Evolutionary conservation across 1,284 basidiomycete genomes (phyloP), one percentile per base, ranked within the genome.

Genomic region (Schizopora paradoxa): DNA sequence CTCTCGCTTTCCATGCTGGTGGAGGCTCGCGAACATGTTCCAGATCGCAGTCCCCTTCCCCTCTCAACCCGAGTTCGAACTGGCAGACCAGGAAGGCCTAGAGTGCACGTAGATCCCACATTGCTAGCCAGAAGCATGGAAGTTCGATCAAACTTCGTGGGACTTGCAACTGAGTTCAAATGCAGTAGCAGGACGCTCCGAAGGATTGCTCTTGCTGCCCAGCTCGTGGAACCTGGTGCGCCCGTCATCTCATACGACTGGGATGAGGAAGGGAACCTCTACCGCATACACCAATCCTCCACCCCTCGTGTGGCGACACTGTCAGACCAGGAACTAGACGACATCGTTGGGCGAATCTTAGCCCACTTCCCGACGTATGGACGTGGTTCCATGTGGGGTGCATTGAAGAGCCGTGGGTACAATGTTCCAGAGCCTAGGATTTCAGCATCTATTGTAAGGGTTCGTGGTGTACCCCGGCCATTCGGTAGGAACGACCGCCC

Each of bases 401-500:
- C 11, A 37, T 37, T 37, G 35, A 21, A 11, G 18, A 11, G 11
- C 18, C 13, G 11, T n/a, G 19, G 13, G 11, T 18, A 37, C 35
- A 37, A 37, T n/a, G 35, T 37, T 21, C 35, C 35, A 18, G 18
- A 11, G 11, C 11, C 35, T 11, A 11, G 35, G 10, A 37, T 37
- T 11, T 10, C n/a, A n/a, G 35, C 13, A 18, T 37, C 35, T 11
- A 11, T 11, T 21, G 18, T 37, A 11, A 23, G 41, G 6, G 26
- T 42, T 27, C n/a, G 8, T 11, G 29, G 41, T 19, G 13, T 38
- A 2, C 45, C 40, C 7, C 22, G 13, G 0, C 31, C 29, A 2
- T 53, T 52, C 31, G 45, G 41, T 6, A 29, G 25, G 5, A 22
- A 25, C 7, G 4, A 22, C 14, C 48, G 51, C 35, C 36, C 22